Base-by-base conservation (phyloP, 768 basidiomycete genomes). In the Rhodotorula sphaerocarpa region DNA sequence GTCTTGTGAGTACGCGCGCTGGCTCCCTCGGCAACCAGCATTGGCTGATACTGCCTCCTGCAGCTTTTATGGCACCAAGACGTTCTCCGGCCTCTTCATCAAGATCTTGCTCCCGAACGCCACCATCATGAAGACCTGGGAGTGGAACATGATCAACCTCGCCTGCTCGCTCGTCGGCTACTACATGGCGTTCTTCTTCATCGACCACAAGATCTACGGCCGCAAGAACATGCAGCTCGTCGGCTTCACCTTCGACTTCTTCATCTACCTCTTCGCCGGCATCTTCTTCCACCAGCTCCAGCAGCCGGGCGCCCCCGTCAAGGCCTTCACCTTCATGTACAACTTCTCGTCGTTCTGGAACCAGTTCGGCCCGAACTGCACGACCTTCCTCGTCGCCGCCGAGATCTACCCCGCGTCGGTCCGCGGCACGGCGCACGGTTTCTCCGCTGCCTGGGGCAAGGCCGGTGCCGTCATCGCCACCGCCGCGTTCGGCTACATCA, bases 381-480 rank as follows among this genome's bases (percentile, higher is more conserved):
- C 73, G 15, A 75, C 75, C 47, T 78, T 78, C 73, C 63, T 78
- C 20, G 74, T 77, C 54, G 77, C 77, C 27, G 77, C 75, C 46
- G 77, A 78, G 66, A 72, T 76, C 45, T 78, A 70, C 74, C 77
- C 77, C 18, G 74, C 77, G 59, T 75, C 76, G 33, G 73, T 77
- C 48, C 74, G 77, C 53, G 75, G 76, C 10, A 77, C 77, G 42
- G 75, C 76, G 21, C 77, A 78, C 66, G 77, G 76, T 21, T 69
- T 76, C 58, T 75, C 74, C 1, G 76, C 76, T 14, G 76, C 76
- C 1, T 50, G 65, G 6, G 76, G 77, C 33, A 78, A 78, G 70
- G 48, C 77, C 57, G 77, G 77, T 20, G 77, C 77, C 11, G 70
- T 78, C 23, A 55, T 75, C 16, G 76, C 77, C 14, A 75, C 76